phyloP scores from a whole-genome alignment of 2,329 filamentous ascomycete genomes.

The Cercospora brassicicola region DNA sequence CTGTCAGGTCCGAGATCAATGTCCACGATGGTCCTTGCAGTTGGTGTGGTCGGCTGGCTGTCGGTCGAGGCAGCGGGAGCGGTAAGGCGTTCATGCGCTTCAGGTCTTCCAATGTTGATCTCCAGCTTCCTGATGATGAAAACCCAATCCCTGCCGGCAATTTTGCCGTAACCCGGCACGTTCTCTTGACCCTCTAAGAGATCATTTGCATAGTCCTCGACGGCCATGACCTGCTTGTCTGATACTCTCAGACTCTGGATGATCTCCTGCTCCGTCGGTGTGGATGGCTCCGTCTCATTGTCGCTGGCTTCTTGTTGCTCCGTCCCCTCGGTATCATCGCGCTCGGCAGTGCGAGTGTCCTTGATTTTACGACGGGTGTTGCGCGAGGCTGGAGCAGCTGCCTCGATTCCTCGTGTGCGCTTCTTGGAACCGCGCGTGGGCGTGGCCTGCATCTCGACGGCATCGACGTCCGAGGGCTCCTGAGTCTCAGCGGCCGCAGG shows the following conservation, averaged over 20 bases:
- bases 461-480: conserved; percentile 44
- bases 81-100: conserved; percentile 36
- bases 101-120: conserved; percentile 71
- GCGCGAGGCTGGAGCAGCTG: conserved; percentile 30
- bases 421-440: conserved; percentile 52
- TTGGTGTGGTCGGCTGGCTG: conserved; percentile 31
- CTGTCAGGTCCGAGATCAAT: conserved; percentile 71
- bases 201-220: conserved; percentile 57
- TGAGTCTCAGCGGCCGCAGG: conserved; percentile 31
- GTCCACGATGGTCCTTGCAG: conserved; percentile 60
- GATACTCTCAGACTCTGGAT: conserved; percentile 47
- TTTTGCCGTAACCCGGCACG: conserved; percentile 72
- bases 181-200: conserved; percentile 49
- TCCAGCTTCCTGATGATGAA: conserved; percentile 76
- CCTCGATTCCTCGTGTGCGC: conserved; percentile 40
- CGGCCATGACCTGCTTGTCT: conserved; percentile 55
- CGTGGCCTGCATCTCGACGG: conserved; percentile 51
- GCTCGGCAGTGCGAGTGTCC: conserved; percentile 35
- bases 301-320: conserved; percentile 43
- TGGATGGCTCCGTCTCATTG: conserved; percentile 40
- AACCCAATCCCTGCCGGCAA: conserved; percentile 79
- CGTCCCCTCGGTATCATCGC: conserved; percentile 42
- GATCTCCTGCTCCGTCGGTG: conserved; percentile 46
- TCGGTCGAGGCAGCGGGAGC: conserved; percentile 10
- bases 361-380: conserved; percentile 40